phyloP scores from a whole-genome alignment of 2,329 filamentous ascomycete species.

The Lachnellula occidentalis region DNA sequence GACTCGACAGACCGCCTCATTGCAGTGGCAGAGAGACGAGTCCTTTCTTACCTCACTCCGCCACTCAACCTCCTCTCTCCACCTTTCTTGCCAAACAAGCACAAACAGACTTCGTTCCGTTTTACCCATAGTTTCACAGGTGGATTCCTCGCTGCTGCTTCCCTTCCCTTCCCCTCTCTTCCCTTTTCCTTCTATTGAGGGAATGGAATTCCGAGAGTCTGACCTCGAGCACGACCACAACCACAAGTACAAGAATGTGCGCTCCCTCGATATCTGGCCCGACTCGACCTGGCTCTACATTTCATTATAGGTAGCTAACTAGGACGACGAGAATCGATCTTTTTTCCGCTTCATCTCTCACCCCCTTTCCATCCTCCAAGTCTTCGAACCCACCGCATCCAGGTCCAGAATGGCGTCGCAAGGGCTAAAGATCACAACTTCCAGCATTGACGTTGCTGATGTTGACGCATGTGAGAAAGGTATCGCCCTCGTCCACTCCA shows the following conservation, averaged over 20 bases:
- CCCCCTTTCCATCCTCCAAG: not conserved
- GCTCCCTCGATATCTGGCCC: too few species aligned
- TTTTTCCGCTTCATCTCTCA: not conserved
- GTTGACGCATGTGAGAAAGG: not conserved
- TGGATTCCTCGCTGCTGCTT: not conserved
- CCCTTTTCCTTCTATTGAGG: too few species aligned
- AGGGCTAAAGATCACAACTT: not conserved
- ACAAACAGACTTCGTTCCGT: not conserved
- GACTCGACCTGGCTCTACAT: too few species aligned
- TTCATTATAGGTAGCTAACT: too few species aligned
- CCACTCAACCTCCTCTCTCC: too few species aligned
- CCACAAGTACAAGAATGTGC: too few species aligned
- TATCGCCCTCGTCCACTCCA: not conserved
- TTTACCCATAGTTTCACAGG: too few species aligned
- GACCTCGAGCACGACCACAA: not conserved
- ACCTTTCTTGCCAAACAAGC: not conserved
- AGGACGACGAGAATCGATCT: not conserved
- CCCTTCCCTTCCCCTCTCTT: not conserved
- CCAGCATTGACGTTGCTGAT: not conserved
- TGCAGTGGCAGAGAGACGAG: too few species aligned
- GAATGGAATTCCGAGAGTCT: not conserved
- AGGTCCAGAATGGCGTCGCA: not conserved
- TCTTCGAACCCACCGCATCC: not conserved
- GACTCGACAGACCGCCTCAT: too few species aligned
- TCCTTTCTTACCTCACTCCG: not conserved